Base-by-base conservation (phyloP, 257 asterid species). In the Fraxinus cuspidata region DNA sequence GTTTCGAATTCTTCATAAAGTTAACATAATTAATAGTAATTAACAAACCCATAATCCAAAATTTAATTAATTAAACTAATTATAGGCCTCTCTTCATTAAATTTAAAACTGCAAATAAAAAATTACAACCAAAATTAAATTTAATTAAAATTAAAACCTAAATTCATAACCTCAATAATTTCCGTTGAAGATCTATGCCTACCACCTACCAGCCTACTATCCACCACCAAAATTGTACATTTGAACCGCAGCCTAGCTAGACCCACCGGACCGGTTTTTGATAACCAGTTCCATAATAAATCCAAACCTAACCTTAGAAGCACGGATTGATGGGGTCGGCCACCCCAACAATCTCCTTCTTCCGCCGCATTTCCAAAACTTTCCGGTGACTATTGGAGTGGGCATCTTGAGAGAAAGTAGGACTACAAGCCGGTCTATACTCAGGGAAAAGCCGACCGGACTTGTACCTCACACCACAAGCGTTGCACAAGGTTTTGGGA, bases 391-490 rank as follows among this genome's bases (percentile, higher is more conserved):
- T 92, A 56, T 92, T 92, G 0, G 97, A 92, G 76, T 92, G 97
- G 76, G 82, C 21, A 11, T 86, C 93, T 29, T 63, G 77, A 42
- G 93, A 90, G 76, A 89, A 92, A 25, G 96, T 89, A 40, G 97
- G 97, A 85, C 97, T 92, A 74, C 93, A 92, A 12, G 96, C 97
- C 74, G 97, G 97, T 76, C 96, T 81, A 73, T 92, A 92, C 81
- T 92, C 97, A 0, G 93, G 96, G 25, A 81, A 89, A 5, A 92
- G 94, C 70, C 97, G 90, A 12, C 97, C 97, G 67, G 97, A 92
- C 72, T 92, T 92, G 92, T 77, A 92, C 87, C 97, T 90, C 82
- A 92, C 97, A 0, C 97, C 97, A 70, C 97, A 90, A 25, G 97
- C 97, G 67, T 92, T 92, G 78, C 97, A 92, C 73, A 92, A 40